Conservation (phyloP, 75 land plant genomes). For the Pinus albicaulis region DNA sequence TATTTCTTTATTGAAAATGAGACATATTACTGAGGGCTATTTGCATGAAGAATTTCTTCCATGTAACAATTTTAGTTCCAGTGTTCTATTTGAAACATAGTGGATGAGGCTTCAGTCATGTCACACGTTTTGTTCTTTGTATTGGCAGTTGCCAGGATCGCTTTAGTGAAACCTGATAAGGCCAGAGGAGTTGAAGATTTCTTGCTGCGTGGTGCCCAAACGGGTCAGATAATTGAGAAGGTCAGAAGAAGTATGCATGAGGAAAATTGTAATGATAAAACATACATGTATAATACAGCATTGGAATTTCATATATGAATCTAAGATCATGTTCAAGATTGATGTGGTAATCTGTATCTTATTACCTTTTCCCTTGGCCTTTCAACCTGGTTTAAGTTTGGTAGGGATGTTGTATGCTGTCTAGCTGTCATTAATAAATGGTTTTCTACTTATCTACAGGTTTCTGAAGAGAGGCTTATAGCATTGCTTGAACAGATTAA, state of each 20-base stretch:
- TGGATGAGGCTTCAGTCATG: not conserved
- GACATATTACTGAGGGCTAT: too few relatives aligned
- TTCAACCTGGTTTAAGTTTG: not conserved
- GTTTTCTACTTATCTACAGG: constrained; percentile 36
- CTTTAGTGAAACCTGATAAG: constrained; percentile 96
- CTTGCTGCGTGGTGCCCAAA: constrained; percentile 71
- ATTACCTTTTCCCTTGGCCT: not conserved
- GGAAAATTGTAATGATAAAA: not conserved
- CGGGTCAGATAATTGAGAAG: constrained; percentile 95
- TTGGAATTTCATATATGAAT: not conserved
- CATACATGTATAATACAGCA: not conserved
- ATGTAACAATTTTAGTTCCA: not conserved
- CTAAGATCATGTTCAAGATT: not conserved
- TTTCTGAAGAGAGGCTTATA: constrained; percentile 94
- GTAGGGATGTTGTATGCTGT: not conserved
- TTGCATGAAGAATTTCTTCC: not conserved
- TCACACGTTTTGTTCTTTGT: not conserved
- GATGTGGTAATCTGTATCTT: not conserved
- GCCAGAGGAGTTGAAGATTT: constrained; percentile 98
- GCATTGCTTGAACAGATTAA: constrained; percentile 93
- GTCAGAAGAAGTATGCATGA: constrained; percentile 22
- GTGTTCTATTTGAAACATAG: not conserved
- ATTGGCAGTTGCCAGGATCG: constrained; percentile 84
- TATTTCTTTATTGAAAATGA: too few relatives aligned
- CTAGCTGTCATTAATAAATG: not conserved